phyloP scores from a whole-genome alignment of 2,329 filamentous ascomycete genomes.

The Claviceps purpurea region DNA sequence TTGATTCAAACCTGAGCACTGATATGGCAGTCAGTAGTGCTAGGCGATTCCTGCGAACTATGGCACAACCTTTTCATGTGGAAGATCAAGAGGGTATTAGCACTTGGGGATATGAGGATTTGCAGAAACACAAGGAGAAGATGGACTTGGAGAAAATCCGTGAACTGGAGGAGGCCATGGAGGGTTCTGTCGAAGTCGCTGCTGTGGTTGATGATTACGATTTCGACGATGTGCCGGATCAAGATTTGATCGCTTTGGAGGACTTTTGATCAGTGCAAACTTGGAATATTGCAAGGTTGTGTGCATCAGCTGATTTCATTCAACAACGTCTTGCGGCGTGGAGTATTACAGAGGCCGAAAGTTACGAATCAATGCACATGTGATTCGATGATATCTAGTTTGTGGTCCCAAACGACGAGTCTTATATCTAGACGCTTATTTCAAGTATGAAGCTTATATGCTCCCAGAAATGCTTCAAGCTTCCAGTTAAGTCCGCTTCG shows the following conservation, averaged over 20 bases:
- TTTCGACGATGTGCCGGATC: constrained; percentile 38
- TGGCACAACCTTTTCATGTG: constrained; percentile 79
- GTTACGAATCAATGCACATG: not conserved
- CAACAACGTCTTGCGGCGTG: not conserved
- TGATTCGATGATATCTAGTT: not conserved
- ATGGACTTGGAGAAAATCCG: constrained; percentile 54
- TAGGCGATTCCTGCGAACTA: constrained; percentile 76
- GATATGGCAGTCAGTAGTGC: constrained; percentile 88
- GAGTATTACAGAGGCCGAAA: not conserved
- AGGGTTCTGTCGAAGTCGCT: constrained; percentile 11
- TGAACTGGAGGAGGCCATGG: constrained; percentile 38
- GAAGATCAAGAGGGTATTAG: constrained; percentile 85
- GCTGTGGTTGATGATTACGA: constrained; percentile 28
- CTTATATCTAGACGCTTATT: not conserved
- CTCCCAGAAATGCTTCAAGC: not conserved
- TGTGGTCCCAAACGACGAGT: not conserved
- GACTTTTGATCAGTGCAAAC: constrained; percentile 13
- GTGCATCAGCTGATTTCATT: not conserved
- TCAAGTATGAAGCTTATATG: not conserved
- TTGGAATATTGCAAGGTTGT: too few relatives aligned
- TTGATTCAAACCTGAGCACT: constrained; percentile 80
- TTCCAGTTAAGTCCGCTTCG: constrained; percentile 22
- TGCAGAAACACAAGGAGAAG: constrained; percentile 67
- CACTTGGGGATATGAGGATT: constrained; percentile 73
- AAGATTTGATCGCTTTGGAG: constrained; percentile 42